Conservation (phyloP, 768 basidiomycete species). For the Russula foetens region DNA sequence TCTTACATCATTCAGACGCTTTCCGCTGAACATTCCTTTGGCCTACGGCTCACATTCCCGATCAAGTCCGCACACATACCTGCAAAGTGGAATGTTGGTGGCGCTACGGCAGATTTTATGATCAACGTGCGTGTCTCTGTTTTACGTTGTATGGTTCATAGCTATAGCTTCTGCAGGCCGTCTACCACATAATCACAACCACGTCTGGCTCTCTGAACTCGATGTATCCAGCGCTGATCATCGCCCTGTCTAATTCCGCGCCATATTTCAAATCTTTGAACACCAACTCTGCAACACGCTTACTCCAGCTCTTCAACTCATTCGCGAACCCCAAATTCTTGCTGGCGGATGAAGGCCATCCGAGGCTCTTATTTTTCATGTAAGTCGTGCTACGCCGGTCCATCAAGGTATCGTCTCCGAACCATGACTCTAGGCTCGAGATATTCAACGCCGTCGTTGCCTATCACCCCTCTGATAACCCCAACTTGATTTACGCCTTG, state of each 20-base stretch:
- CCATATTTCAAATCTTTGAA: conserved; percentile 80
- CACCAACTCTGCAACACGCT: conserved; percentile 70
- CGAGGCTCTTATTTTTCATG: conserved; percentile 88
- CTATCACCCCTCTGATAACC: conserved; percentile 73
- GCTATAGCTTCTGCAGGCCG: conserved; percentile 37
- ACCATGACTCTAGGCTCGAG: conserved; percentile 55
- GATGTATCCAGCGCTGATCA: conserved; percentile 87
- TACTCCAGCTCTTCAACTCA: conserved; percentile 84
- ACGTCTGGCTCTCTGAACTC: conserved; percentile 76
- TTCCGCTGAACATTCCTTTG: conserved; percentile 78
- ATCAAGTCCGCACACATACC: conserved; percentile 55
- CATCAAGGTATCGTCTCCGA: not conserved
- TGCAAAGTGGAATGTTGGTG: conserved; percentile 65
- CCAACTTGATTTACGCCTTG: conserved; percentile 81
- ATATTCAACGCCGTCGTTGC: conserved; percentile 82
- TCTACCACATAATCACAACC: conserved; percentile 85
- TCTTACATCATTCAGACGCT: conserved; percentile 90
- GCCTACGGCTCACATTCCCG: conserved; percentile 54
- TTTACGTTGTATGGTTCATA: not conserved
- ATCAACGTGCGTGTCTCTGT: conserved; percentile 54
- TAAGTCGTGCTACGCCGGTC: conserved; percentile 31
- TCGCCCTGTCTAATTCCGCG: conserved; percentile 80
- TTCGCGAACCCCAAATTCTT: conserved; percentile 88
- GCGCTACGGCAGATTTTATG: conserved; percentile 79
- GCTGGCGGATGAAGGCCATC: conserved; percentile 91